A percentile compares a stretch with the other conserved stretches of the same genome.
phyloP scores from a whole-genome alignment of 2,329 filamentous ascomycete species.

The Xylariaceae sp. region DNA sequence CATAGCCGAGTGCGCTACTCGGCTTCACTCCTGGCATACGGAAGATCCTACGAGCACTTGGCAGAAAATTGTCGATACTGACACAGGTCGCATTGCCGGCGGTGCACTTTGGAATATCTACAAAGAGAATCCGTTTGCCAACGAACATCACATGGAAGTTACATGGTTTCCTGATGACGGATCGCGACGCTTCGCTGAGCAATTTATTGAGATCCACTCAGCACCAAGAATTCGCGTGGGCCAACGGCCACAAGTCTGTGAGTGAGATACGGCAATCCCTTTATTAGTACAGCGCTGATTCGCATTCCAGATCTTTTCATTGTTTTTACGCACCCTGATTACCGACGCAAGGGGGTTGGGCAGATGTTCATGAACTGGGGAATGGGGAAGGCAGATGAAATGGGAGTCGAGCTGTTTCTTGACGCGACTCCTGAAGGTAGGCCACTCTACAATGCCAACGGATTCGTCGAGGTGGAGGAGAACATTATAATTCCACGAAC shows the following conservation, averaged over 20 bases:
- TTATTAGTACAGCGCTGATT: neutral
- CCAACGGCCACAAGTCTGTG: conserved; percentile 33
- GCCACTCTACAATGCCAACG: conserved; percentile 34
- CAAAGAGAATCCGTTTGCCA: conserved; percentile 37
- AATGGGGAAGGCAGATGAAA: conserved; percentile 30
- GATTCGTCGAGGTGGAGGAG: no score
- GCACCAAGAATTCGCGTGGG: conserved; percentile 22
- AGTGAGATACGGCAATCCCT: no score
- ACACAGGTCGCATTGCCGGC: conserved; percentile 6
- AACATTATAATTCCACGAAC: no score
- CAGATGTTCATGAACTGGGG: conserved; percentile 36
- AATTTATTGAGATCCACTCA: conserved; percentile 15
- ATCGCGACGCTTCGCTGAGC: conserved; percentile 31
- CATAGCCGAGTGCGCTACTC: neutral
- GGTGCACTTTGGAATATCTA: conserved; percentile 29
- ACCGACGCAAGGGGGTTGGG: conserved; percentile 30
- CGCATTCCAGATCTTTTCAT: conserved; percentile 30
- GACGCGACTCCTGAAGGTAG: conserved; percentile 30
- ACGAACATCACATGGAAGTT: conserved; percentile 24
- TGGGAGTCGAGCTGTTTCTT: conserved; percentile 35
- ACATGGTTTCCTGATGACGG: conserved; percentile 42
- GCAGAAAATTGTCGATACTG: conserved; percentile 19
- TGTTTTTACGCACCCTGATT: conserved; percentile 33
- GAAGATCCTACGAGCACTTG: conserved; percentile 8
- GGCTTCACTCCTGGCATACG: conserved; percentile 1